Evolutionary conservation across 441 rosid species (phyloP).

Genomic region (Pelargonium myrrhifolium): DNA sequence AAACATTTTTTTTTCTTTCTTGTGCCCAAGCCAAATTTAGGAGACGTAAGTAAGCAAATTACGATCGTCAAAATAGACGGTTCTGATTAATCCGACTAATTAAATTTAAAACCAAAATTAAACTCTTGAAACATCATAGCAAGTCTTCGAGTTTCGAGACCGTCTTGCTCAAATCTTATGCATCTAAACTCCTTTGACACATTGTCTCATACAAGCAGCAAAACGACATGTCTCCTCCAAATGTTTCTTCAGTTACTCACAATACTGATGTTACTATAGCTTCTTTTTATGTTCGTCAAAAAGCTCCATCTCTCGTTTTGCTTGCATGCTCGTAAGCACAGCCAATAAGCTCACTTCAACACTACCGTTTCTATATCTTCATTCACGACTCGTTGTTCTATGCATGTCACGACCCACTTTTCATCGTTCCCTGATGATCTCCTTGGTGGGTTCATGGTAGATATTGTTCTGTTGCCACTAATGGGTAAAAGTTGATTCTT

Average conservation of each 20-base stretch:
- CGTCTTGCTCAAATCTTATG: too few relatives aligned
- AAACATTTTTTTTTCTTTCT: too few relatives aligned
- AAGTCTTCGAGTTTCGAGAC: too few relatives aligned
- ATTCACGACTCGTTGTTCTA: slow-evolving; percentile 1
- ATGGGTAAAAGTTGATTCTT: slow-evolving; percentile 26
- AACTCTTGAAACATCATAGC: too few relatives aligned
- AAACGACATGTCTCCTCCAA: background rate
- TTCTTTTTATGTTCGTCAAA: background rate
- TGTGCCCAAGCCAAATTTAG: too few relatives aligned
- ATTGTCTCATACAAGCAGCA: background rate
- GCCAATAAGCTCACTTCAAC: background rate
- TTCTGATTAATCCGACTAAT: too few relatives aligned
- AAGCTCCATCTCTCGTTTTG: background rate
- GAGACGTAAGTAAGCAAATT: too few relatives aligned
- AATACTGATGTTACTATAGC: background rate
- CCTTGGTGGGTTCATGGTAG: slow-evolving; percentile 5
- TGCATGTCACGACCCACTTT: slow-evolving; percentile 32
- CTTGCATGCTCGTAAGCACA: background rate
- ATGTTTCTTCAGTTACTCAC: background rate
- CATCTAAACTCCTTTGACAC: background rate
- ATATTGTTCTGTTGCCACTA: background rate
- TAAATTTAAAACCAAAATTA: too few relatives aligned
- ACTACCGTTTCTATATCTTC: background rate
- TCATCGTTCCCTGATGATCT: slow-evolving; percentile 25
- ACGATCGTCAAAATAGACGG: too few relatives aligned